phyloP scores from a whole-genome alignment of 169 alveolate species.

The Prorocentrum cordatum region DNA sequence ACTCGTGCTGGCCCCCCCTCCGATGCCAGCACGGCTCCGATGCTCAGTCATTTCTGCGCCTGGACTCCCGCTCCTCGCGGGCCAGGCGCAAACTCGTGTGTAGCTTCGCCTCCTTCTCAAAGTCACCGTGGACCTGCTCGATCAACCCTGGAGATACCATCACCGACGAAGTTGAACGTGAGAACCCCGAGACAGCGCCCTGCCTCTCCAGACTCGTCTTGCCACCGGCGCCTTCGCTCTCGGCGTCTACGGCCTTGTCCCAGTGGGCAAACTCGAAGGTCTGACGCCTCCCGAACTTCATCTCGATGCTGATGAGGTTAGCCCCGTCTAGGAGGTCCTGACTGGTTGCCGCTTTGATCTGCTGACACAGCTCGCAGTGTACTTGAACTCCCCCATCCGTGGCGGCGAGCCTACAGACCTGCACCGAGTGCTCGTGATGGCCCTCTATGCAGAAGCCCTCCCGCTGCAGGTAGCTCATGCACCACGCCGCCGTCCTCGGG shows the following conservation, averaged over 20 bases:
- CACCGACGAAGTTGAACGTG: neutral
- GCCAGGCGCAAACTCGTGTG: neutral
- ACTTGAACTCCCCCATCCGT: neutral
- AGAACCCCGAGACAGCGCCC: neutral
- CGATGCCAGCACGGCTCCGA: no score
- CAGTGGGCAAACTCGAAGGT: neutral
- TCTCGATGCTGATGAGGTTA: neutral
- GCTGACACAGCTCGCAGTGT: neutral
- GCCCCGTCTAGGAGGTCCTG: neutral
- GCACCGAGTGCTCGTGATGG: neutral
- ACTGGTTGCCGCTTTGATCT: neutral
- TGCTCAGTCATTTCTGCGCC: neutral
- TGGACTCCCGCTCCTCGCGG: neutral
- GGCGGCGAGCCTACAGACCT: neutral
- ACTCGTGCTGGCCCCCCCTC: no score
- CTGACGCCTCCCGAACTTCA: neutral
- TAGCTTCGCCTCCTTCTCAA: neutral
- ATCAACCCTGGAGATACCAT: neutral
- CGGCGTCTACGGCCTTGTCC: neutral
- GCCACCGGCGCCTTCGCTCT: neutral
- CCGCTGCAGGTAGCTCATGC: neutral
- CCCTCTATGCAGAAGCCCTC: neutral
- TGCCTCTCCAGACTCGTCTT: neutral
- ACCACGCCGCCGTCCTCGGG: conserved; percentile 14
- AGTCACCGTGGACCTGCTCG: neutral